phyloP scores from a whole-genome alignment of 139 green algal species.

The Penium margaritaceum region DNA sequence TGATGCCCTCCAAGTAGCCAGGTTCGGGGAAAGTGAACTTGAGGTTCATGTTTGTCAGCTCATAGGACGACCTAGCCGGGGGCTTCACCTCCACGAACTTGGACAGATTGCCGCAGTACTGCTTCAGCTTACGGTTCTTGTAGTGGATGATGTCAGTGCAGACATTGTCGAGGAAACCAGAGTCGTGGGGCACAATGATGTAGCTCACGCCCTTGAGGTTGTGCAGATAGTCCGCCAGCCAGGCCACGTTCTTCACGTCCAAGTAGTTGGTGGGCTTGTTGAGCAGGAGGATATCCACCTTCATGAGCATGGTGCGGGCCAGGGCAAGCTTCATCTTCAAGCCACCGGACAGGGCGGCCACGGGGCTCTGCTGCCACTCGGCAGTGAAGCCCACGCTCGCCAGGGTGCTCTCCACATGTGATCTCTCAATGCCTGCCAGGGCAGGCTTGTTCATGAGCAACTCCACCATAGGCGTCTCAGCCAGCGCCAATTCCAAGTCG shows the following conservation, averaged over 20 bases:
- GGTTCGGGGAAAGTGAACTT: slow-evolving; percentile 79
- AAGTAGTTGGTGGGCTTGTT: slow-evolving; percentile 55
- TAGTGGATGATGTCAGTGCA: slow-evolving; percentile 72
- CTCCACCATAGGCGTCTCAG: slow-evolving; percentile 42
- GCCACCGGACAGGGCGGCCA: slow-evolving; percentile 47
- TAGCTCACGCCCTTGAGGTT: slow-evolving; percentile 45
- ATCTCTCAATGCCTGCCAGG: neutral
- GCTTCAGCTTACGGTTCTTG: slow-evolving; percentile 61
- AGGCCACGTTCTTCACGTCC: slow-evolving; percentile 62
- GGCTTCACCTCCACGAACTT: slow-evolving; percentile 78
- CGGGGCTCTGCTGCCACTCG: slow-evolving; percentile 53
- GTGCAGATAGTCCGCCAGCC: slow-evolving; percentile 63
- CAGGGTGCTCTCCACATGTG: slow-evolving; percentile 48
- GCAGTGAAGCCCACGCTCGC: slow-evolving; percentile 67
- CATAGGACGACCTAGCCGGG: slow-evolving; percentile 79
- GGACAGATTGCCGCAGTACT: slow-evolving; percentile 76
- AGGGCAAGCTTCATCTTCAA: slow-evolving; percentile 49
- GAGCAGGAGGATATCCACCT: slow-evolving; percentile 75
- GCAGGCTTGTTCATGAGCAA: slow-evolving; percentile 41
- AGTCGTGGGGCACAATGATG: slow-evolving; percentile 71
- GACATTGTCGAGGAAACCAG: slow-evolving; percentile 65
- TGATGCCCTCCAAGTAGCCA: slow-evolving; percentile 84
- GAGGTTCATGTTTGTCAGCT: slow-evolving; percentile 55
- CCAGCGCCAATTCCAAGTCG: slow-evolving; percentile 39
- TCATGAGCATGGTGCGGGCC: slow-evolving; percentile 73